Evolutionary conservation across 306 rosid genomes (phyloP), one percentile per base, ranked within the genome.

Genomic region (Lupinus albus): DNA sequence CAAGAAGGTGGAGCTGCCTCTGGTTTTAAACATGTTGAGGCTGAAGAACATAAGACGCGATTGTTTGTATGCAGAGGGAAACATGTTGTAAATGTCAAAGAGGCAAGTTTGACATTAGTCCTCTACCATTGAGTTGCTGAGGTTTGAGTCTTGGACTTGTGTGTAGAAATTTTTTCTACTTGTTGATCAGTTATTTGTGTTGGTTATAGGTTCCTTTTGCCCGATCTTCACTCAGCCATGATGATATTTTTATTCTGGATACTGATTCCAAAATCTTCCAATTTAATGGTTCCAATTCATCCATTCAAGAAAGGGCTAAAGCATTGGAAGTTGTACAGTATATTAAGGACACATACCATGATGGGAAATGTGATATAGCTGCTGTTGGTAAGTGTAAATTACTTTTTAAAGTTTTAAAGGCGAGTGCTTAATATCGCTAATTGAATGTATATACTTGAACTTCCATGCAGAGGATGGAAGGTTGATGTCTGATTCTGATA

Each of bases 251-350:
- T 78, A 71, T 94, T 83, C 91, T 94, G 55, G 99, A 94, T 75
- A 94, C 99, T 21, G 77, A 84, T 79, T 85, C 89, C 30, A 94
- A 94, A 78, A 86, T 94, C 54, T 94, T 94, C 78, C 99, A 94
- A 82, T 94, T 94, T 69, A 94, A 88, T 68, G 99, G 99, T 61
- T 88, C 84, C 64, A 94, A 91, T 69, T 90, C 99, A 55, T 82
- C 81, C 64, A 94, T 94, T 81, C 97, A 90, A 94, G 99, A 94
- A 88, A 91, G 99, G 77, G 97, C 97, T 18, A 94, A 94, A 80
- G 92, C 99, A 16, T 81, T 94, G 71, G 99, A 91, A 84, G 99
- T 94, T 84, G 88, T 91, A 65, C 97, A 94, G 72, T 94, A 81
- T 78, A 78, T 91, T 55, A 94, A 94, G 77, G 99, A 94, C 76